Evolutionary conservation across 306 rosid species (phyloP).

Genomic region (Rosa chinensis): DNA sequence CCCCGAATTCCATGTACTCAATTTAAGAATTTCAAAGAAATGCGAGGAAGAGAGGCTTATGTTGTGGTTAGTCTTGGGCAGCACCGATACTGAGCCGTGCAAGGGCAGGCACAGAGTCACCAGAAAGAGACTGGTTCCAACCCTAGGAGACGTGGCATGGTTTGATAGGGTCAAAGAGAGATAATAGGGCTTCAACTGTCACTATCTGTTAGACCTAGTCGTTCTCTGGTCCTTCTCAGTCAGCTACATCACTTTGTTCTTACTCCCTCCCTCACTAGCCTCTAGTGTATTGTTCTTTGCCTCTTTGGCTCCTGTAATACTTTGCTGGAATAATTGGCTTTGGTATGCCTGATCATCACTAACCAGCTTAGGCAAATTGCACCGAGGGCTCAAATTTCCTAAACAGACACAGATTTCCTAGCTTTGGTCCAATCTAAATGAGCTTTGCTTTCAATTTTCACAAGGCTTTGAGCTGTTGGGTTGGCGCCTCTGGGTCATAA

Average conservation of each 20-base stretch:
- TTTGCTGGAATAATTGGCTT: background rate
- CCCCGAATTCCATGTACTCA: too few relatives aligned
- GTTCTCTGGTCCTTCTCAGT: conserved; percentile 40
- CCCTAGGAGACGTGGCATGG: conserved; percentile 28
- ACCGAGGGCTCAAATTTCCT: too few relatives aligned
- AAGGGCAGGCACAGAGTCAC: background rate
- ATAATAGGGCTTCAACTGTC: background rate
- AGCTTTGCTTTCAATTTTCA: too few relatives aligned
- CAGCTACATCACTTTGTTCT: conserved; percentile 11
- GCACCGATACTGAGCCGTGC: background rate
- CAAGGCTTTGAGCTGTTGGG: background rate
- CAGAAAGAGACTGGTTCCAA: conserved; percentile 39
- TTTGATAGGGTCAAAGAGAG: conserved; percentile 16
- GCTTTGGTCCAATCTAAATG: too few relatives aligned
- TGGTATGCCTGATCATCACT: background rate
- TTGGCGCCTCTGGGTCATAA: background rate
- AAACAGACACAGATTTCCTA: too few relatives aligned
- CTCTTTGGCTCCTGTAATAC: background rate
- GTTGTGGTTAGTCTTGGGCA: background rate
- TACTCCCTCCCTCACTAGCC: background rate
- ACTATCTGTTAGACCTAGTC: conserved; percentile 23
- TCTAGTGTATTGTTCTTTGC: background rate
- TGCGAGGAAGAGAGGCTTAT: too few relatives aligned
- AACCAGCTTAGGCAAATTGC: background rate
- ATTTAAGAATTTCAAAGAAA: too few relatives aligned